phyloP scores from a whole-genome alignment of 2,329 filamentous ascomycete species.

The Xylariaceae sp. region DNA sequence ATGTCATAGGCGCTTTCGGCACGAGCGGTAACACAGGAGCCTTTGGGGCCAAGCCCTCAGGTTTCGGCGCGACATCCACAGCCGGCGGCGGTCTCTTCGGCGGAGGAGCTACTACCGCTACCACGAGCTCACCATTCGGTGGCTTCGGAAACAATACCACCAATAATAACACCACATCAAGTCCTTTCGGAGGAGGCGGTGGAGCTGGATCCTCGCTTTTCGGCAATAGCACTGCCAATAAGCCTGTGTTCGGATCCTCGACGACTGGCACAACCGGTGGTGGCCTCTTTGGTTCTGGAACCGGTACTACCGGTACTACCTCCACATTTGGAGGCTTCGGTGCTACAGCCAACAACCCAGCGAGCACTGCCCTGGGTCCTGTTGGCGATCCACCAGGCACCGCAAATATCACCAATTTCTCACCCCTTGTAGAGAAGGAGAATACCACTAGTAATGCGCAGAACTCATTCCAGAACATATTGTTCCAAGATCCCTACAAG shows the following conservation, averaged over 20 bases:
- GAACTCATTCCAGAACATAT: constrained; percentile 73
- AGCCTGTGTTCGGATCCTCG: constrained; percentile 47
- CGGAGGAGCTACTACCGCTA: constrained; percentile 27
- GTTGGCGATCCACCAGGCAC: constrained; percentile 65
- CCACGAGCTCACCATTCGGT: constrained; percentile 42
- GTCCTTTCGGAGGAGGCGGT: constrained; percentile 37
- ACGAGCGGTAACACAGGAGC: constrained; percentile 36
- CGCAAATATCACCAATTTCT: constrained; percentile 60
- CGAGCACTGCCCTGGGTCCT: constrained; percentile 45
- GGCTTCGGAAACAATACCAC: constrained; percentile 34
- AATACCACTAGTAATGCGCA: constrained; percentile 44
- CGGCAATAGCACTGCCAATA: constrained; percentile 32
- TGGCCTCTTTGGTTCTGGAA: constrained; percentile 44
- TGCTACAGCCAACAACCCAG: constrained; percentile 39
- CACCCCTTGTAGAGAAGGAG: constrained; percentile 71
- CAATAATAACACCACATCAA: constrained; percentile 34
- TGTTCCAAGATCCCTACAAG: constrained; percentile 75
- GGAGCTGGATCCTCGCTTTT: constrained; percentile 25
- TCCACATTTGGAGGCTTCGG: constrained; percentile 35
- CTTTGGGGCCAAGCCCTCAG: constrained; percentile 41
- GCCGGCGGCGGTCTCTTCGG: constrained; percentile 30
- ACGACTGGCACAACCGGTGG: constrained; percentile 42
- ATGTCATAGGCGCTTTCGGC: constrained; percentile 39
- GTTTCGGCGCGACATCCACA: constrained; percentile 35
- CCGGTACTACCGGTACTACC: constrained; percentile 19